Percentiles rank a stretch among this genome's conserved stretches.
These are phyloP conservation scores for Mycena galericulata DNA, from an alignment of 768 basidiomycete species.

Conservation along the genomic window DNA sequence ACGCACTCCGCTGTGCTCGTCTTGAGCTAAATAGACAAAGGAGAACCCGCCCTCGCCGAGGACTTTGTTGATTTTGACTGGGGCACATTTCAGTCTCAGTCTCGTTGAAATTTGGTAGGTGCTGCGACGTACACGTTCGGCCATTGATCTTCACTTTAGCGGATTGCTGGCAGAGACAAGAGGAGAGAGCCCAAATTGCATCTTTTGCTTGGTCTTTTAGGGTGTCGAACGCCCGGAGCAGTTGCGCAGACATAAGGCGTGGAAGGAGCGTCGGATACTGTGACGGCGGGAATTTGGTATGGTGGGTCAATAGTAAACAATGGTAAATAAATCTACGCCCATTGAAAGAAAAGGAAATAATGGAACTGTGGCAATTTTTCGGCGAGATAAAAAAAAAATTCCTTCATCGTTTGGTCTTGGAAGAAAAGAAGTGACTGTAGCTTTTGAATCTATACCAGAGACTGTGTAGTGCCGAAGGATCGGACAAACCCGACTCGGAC, in stretches of 20 bases:
- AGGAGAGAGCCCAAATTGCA: conserved; percentile 83
- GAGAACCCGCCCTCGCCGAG: conserved; percentile 98
- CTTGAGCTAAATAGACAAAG: conserved; percentile 90
- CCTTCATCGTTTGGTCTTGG: no score
- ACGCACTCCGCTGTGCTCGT: conserved; percentile 85
- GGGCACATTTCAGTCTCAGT: conserved; percentile 1
- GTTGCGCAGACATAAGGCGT: conserved; percentile 42
- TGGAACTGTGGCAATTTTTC: no score
- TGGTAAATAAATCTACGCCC: background rate
- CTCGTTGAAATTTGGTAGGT: conserved; percentile 24
- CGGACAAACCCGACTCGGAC: no score
- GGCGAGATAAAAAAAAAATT: no score
- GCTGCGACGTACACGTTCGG: conserved; percentile 72
- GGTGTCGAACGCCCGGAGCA: conserved; percentile 63
- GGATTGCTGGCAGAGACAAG: conserved; percentile 83
- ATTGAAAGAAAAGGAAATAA: no score
- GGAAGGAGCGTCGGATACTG: background rate
- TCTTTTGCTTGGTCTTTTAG: conserved; percentile 84
- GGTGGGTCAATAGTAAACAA: background rate
- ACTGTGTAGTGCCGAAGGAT: no score
- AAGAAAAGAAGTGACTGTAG: no score
- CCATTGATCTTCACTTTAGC: conserved; percentile 96
- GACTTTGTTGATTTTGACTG: conserved; percentile 91
- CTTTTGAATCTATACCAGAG: no score
- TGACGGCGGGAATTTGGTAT: background rate